phyloP scores from a whole-genome alignment of 139 green algal genomes.

The Tetratostichococcus sp. region DNA sequence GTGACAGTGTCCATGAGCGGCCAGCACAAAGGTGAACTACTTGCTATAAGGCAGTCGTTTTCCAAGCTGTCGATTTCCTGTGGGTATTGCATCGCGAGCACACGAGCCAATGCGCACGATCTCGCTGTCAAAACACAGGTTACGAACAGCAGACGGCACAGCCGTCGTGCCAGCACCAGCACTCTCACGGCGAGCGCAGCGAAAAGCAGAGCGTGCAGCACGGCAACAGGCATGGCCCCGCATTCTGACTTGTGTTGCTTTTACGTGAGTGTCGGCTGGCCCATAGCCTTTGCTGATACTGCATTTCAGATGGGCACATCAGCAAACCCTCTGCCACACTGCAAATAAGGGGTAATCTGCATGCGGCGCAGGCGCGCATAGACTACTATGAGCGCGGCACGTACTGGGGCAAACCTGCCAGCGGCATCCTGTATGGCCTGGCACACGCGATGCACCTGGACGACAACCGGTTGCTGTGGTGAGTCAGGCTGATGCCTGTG shows the following conservation, averaged over 20 bases:
- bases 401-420: constrained; percentile 67
- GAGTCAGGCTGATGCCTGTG: too few relatives aligned
- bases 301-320: too few relatives aligned
- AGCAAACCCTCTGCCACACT: too few relatives aligned
- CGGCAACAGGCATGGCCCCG: background rate
- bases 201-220: constrained; percentile 13
- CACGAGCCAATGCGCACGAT: too few relatives aligned
- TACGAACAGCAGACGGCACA: constrained; percentile 23
- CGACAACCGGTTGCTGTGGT: constrained; percentile 67
- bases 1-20: constrained; percentile 14
- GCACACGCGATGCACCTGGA: constrained; percentile 54
- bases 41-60: background rate
- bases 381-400: constrained; percentile 54
- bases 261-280: too few relatives aligned
- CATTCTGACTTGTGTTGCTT: too few relatives aligned
- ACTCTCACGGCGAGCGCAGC: background rate
- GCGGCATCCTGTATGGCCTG: constrained; percentile 66
- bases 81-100: too few relatives aligned
- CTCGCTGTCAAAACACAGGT: constrained; percentile 21
- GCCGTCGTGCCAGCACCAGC: background rate
- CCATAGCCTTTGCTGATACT: too few relatives aligned
- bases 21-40: constrained; percentile 1
- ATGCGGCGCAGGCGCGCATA: constrained; percentile 10
- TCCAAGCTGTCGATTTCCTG: background rate
- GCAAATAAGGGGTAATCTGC: too few relatives aligned